A percentile compares a stretch with the other conserved stretches of the same genome.
These are phyloP conservation scores for Spongospora subterranea DNA, from an alignment of 208 protist genomes.

Conservation along the genomic window DNA sequence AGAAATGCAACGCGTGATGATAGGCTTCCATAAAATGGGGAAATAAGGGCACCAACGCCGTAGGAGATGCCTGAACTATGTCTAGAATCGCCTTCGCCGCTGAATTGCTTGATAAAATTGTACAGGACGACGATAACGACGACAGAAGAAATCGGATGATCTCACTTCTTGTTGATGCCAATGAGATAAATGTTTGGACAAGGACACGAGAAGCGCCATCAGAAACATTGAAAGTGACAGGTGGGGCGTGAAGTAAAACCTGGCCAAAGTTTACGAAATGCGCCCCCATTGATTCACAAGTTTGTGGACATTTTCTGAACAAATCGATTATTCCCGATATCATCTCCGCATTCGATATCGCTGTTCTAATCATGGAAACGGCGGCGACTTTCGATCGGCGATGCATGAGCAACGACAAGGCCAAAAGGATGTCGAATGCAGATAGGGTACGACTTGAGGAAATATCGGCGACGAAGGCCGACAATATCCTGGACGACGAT, in stretches of 20 bases:
- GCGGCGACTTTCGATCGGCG: neutral
- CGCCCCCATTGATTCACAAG: neutral
- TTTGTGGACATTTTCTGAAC: neutral
- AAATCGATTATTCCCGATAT: neutral
- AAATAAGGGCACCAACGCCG: neutral
- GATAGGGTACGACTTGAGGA: neutral
- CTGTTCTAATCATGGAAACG: neutral
- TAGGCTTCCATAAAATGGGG: neutral
- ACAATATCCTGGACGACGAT: neutral
- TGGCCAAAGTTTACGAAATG: neutral
- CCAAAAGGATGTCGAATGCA: neutral
- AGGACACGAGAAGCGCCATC: neutral
- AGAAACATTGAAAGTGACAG: neutral
- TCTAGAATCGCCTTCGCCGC: neutral
- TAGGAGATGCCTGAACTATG: neutral
- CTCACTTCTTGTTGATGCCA: neutral
- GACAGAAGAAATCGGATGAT: neutral
- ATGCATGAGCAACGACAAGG: neutral
- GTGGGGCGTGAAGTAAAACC: neutral
- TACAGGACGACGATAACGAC: neutral
- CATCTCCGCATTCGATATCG: neutral
- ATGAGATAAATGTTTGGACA: neutral
- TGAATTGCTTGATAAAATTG: neutral
- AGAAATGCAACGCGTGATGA: neutral
- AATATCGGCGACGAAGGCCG: neutral